Evolutionary conservation across 2,329 filamentous ascomycete species (phyloP).

Genomic region (Cercospora zeae-maydis): DNA sequence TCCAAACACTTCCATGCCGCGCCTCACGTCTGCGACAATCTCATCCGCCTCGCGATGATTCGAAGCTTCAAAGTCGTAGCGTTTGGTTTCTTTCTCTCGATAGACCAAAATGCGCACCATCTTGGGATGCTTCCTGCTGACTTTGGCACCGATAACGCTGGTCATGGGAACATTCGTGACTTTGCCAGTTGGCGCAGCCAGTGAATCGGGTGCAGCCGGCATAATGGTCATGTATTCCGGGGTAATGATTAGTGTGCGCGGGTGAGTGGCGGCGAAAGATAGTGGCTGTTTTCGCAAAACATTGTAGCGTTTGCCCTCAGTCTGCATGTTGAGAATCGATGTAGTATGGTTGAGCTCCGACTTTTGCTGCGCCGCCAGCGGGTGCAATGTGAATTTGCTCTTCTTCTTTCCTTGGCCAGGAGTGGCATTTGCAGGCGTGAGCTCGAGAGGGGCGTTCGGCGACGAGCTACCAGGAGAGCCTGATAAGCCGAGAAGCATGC

Average conservation of each 20-base stretch:
- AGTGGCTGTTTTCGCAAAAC: constrained; percentile 81
- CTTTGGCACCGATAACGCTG: constrained; percentile 77
- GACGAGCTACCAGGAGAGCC: constrained; percentile 67
- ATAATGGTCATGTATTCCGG: constrained; percentile 85
- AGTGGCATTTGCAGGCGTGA: constrained; percentile 41
- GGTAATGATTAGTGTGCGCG: constrained; percentile 73
- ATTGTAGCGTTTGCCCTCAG: constrained; percentile 61
- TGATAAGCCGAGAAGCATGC: constrained; percentile 64
- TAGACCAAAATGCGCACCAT: constrained; percentile 78
- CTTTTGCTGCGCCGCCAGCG: constrained; percentile 55
- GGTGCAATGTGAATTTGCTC: constrained; percentile 47
- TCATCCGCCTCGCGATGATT: constrained; percentile 69
- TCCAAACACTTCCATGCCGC: constrained; percentile 24
- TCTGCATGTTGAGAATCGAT: constrained; percentile 45
- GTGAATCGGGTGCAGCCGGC: constrained; percentile 49
- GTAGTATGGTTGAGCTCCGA: constrained; percentile 23
- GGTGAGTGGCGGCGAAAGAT: constrained; percentile 71
- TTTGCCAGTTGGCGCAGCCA: constrained; percentile 52
- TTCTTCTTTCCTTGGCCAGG: constrained; percentile 31
- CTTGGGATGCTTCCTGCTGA: constrained; percentile 72
- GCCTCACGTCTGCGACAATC: constrained; percentile 72
- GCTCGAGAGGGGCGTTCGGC: constrained; percentile 62
- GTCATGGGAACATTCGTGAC: constrained; percentile 77
- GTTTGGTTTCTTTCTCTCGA: constrained; percentile 68
- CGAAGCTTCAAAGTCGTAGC: constrained; percentile 81